Percentiles rank a stretch among this genome's conserved stretches.
Evolutionary conservation across 805 yeast genomes (phyloP).

Genomic region (Hanseniaspora taiwanica): DNA sequence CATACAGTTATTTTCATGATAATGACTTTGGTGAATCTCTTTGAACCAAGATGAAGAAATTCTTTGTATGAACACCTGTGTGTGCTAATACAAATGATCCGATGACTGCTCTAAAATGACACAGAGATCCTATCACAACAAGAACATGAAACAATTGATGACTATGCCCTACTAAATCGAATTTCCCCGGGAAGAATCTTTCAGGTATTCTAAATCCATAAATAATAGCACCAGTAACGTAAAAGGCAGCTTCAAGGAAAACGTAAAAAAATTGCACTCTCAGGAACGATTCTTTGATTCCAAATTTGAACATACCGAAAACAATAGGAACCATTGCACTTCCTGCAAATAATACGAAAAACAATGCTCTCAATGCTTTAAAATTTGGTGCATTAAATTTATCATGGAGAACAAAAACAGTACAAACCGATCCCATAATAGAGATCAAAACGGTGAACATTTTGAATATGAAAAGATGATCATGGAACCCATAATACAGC

Average conservation of each 20-base stretch:
- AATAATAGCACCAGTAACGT: conserved; percentile 63
- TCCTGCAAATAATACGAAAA: conserved; percentile 69
- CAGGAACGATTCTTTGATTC: conserved; percentile 32
- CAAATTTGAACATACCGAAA: conserved; percentile 38
- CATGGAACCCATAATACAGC: conserved; percentile 32
- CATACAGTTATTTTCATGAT: too few species aligned
- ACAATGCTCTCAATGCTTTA: conserved; percentile 61
- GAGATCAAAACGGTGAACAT: conserved; percentile 30
- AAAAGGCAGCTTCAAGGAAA: conserved; percentile 56
- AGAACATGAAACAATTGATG: conserved; percentile 75
- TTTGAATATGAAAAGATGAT: conserved; percentile 19
- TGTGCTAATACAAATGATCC: conserved; percentile 36
- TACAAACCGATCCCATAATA: conserved; percentile 45
- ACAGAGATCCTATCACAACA: conserved; percentile 64
- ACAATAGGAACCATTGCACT: conserved; percentile 61
- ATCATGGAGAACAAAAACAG: conserved; percentile 49
- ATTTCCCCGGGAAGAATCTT: conserved; percentile 44
- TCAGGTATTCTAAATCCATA: conserved; percentile 80
- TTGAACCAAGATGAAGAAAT: not conserved
- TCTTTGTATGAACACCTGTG: conserved; percentile 10
- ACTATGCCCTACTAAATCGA: conserved; percentile 62
- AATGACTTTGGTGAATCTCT: too few species aligned
- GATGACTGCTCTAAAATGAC: conserved; percentile 58
- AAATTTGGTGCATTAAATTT: conserved; percentile 52
- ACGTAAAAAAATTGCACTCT: conserved; percentile 51